These are phyloP conservation scores for Blastobotrys robertii DNA, from an alignment of 805 yeast species.

Conservation along the genomic window DNA sequence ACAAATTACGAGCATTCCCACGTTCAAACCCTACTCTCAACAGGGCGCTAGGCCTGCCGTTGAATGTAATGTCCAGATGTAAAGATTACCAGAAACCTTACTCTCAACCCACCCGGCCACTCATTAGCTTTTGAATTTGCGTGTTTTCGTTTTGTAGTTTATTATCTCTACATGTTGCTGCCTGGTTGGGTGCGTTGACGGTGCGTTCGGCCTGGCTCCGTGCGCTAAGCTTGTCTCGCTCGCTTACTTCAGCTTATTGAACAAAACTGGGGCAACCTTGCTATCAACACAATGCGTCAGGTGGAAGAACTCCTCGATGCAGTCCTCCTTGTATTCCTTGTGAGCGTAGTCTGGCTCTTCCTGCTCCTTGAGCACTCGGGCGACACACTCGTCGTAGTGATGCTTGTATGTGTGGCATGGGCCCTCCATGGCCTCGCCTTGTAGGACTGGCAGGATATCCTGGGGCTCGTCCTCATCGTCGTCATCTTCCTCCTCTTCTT, in stretches of 20 bases:
- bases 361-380: constrained; percentile 82
- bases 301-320: constrained; percentile 97
- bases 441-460: constrained; percentile 57
- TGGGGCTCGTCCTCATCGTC: constrained; percentile 61
- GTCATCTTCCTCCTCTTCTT: constrained; percentile 49
- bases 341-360: constrained; percentile 80
- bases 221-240: neutral
- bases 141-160: too few relatives aligned
- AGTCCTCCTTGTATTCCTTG: constrained; percentile 83
- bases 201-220: too few relatives aligned
- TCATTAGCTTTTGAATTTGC: too few relatives aligned
- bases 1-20: too few relatives aligned
- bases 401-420: constrained; percentile 67
- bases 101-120: too few relatives aligned
- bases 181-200: too few relatives aligned
- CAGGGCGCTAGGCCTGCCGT: too few relatives aligned
- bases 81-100: too few relatives aligned
- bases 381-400: constrained; percentile 90
- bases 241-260: constrained; percentile 67
- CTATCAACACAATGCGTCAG: constrained; percentile 87
- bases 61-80: too few relatives aligned
- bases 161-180: too few relatives aligned
- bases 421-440: constrained; percentile 60
- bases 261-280: constrained; percentile 83
- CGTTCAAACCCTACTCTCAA: too few relatives aligned